Base-by-base conservation (phyloP, 345 rosid genomes). In the Eucalyptus sp. region DNA sequence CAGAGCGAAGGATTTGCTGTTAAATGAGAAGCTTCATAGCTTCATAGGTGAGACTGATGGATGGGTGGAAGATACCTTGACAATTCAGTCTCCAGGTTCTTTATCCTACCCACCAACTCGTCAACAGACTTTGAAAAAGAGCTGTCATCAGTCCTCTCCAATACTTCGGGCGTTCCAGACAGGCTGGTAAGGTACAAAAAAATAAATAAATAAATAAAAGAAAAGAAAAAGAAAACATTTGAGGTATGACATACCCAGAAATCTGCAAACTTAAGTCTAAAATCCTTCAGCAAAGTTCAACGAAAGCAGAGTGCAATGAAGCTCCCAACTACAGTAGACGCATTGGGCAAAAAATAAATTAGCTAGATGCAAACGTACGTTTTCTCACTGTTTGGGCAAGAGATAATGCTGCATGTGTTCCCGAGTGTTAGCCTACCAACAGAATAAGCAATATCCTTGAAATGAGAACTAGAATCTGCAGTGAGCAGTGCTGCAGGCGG, bases 361-460 rank as follows among this genome's bases (percentile, higher is more conserved):
- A 50, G 68, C 20, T 24, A 60, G 88, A 89, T 71, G 85, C 62
- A 71, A 90, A 91, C 95, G 91, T 81, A 95, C 95, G 87, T 89
- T 54, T 92, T 90, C 87, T 31, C 87, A 79, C 91, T 89, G 80
- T 87, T 88, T 84, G 89, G 20, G 84, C 56, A 88, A 86, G 84
- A 88, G 52, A 90, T 79, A 88, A 91, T 89, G 89, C 92, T 91
- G 89, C 94, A 93, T 48, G 96, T 95, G 91, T 96, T 94, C 43
- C 96, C 97, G 7, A 96, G 64, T n/a, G 96, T 90, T 88, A 89
- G 89, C 90, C 95, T 93, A 50, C 94, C 93, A 89, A 91, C 86
- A 87, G 87, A 89, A 90, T 93, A 93, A 41, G 89, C 89, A 52
- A 95, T 89, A 90, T 89, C 90, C 87, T 93, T 94, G 89, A 88